phyloP scores from a whole-genome alignment of 1,284 basidiomycete species.

The Moesziomyces parantarcticus region DNA sequence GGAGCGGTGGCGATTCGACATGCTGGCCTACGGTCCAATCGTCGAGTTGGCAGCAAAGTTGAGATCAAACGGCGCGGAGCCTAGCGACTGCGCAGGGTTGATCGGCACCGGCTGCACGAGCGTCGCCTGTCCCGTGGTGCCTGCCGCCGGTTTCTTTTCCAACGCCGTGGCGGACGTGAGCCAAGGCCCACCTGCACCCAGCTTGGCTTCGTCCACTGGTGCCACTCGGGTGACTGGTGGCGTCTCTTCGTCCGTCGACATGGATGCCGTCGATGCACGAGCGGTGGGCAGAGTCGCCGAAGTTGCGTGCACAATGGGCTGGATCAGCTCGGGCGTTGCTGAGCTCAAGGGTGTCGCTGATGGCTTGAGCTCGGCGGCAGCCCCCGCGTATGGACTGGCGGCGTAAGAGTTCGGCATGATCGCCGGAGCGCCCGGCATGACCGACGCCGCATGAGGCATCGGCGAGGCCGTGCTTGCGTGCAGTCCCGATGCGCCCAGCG shows the following conservation, averaged over 20 bases:
- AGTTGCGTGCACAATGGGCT: conserved; percentile 5
- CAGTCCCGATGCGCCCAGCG: neutral
- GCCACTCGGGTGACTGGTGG: conserved; percentile 8
- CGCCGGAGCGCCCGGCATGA: neutral
- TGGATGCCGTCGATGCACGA: conserved; percentile 19
- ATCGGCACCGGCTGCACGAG: conserved; percentile 22
- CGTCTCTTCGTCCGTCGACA: conserved; percentile 40
- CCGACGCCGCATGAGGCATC: neutral
- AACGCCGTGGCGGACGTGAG: neutral
- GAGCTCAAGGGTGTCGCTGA: conserved; percentile 24
- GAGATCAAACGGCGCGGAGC: conserved; percentile 21
- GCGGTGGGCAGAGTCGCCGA: neutral
- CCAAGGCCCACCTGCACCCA: conserved; percentile 9
- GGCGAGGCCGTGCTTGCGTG: conserved; percentile 28
- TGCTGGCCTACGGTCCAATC: neutral
- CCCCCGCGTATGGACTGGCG: neutral
- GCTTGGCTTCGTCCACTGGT: neutral
- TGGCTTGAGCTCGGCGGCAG: conserved; percentile 7
- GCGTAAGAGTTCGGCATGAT: conserved; percentile 2
- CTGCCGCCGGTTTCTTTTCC: conserved; percentile 2
- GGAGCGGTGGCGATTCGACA: neutral
- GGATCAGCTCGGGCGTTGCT: conserved; percentile 30
- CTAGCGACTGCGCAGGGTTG: conserved; percentile 22
- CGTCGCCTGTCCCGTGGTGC: neutral
- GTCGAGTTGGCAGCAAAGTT: conserved; percentile 9